Percentiles rank a stretch among this genome's conserved stretches.
phyloP scores from a whole-genome alignment of 2,329 filamentous ascomycete genomes.

The Chrysosphaeria jannelii region DNA sequence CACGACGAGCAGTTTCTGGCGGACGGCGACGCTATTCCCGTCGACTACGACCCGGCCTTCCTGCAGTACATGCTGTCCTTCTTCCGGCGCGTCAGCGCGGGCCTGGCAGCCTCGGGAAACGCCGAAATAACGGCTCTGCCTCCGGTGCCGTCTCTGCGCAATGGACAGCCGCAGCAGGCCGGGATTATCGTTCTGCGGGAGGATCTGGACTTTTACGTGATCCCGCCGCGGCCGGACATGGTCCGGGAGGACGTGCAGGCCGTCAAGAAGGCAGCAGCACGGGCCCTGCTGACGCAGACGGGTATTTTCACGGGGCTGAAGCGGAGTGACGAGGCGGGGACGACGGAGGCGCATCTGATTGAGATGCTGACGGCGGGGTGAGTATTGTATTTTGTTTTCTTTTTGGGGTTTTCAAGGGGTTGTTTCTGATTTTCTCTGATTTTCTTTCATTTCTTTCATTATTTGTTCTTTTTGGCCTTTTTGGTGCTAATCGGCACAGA shows the following conservation, averaged over 20 bases:
- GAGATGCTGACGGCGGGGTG: constrained; percentile 98
- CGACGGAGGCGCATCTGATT: constrained; percentile 91
- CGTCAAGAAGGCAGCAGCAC: constrained; percentile 74
- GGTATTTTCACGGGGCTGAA: constrained; percentile 90
- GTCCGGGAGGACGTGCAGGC: constrained; percentile 76
- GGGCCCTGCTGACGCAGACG: constrained; percentile 59
- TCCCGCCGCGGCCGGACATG: constrained; percentile 64
- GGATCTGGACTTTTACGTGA: constrained; percentile 91
- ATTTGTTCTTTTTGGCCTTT: constrained; percentile 3
- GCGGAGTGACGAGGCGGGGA: constrained; percentile 83
- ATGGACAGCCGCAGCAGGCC: constrained; percentile 66
- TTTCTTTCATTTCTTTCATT: neutral
- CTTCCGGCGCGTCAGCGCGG: constrained; percentile 85
- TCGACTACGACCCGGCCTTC: constrained; percentile 90
- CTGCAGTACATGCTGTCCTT: constrained; percentile 99
- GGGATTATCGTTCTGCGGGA: constrained; percentile 93
- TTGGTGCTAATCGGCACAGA: constrained; percentile 15
- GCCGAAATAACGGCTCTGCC: too few relatives aligned
- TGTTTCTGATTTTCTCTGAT: too few relatives aligned
- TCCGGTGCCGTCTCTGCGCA: too few relatives aligned
- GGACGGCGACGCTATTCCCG: constrained; percentile 1
- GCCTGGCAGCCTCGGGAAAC: too few relatives aligned
- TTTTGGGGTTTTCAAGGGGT: neutral
- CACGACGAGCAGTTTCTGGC: constrained; percentile 47
- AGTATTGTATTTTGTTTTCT: constrained; percentile 9